Conservation (phyloP, 495 filamentous ascomycete genomes). For the Gamarada debralockiae region DNA sequence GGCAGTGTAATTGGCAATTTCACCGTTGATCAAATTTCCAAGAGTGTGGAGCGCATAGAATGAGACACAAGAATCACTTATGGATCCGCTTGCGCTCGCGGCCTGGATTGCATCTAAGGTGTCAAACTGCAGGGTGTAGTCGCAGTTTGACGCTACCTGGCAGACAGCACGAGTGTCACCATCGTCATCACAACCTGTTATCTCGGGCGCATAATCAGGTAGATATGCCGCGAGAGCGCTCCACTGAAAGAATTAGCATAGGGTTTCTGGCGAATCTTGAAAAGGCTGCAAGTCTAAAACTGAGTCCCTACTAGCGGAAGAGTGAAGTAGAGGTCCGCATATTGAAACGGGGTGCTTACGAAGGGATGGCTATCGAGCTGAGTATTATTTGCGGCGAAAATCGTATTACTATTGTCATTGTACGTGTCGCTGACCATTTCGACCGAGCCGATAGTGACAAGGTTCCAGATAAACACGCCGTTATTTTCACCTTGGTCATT, state of each 20-base stretch:
- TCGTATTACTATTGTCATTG: conserved; percentile 7
- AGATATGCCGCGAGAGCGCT: neutral
- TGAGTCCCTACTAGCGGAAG: neutral
- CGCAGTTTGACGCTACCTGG: neutral
- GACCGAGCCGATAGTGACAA: conserved; percentile 14
- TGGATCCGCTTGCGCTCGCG: neutral
- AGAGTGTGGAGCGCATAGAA: conserved; percentile 11
- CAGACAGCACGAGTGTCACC: conserved; percentile 6
- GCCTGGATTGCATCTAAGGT: conserved; percentile 11
- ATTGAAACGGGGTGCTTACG: conserved; percentile 5
- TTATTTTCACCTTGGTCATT: neutral
- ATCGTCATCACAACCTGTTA: neutral
- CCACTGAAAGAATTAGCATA: neutral
- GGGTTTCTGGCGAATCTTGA: neutral
- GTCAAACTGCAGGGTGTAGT: conserved; percentile 5
- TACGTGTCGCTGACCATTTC: conserved; percentile 18
- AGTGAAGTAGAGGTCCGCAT: conserved; percentile 3
- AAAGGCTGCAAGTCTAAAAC: neutral
- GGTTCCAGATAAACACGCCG: conserved; percentile 8
- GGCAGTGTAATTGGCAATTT: conserved; percentile 11
- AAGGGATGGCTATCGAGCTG: conserved; percentile 10
- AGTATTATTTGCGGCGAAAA: conserved; percentile 21
- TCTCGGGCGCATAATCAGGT: neutral
- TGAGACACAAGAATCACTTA: neutral
- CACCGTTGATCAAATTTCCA: conserved; percentile 1